phyloP scores from a whole-genome alignment of 2,329 filamentous ascomycete genomes.

The Pseudogymnoascus sp. region DNA sequence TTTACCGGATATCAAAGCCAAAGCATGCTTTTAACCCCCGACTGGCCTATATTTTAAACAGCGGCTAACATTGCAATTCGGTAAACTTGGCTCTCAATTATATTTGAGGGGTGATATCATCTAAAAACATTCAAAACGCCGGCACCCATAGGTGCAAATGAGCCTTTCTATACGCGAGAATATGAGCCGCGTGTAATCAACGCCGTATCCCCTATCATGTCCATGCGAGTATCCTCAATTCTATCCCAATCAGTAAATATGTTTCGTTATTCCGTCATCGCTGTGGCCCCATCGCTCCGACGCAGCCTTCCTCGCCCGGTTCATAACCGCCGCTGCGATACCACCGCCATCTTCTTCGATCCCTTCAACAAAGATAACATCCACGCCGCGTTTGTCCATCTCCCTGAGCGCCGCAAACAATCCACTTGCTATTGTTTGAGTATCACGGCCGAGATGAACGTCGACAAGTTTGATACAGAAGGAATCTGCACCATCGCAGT shows the following conservation, averaged over 20 bases:
- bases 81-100: background rate
- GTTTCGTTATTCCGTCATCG: background rate
- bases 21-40: background rate
- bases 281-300: constrained; percentile 26
- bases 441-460: constrained; percentile 62
- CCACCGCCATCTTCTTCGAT: constrained; percentile 65
- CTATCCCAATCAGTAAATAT: background rate
- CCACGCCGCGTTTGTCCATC: constrained; percentile 69
- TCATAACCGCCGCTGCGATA: constrained; percentile 82
- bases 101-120: background rate
- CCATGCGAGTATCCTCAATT: background rate
- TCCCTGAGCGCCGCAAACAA: constrained; percentile 82
- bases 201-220: background rate
- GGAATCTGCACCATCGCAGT: background rate
- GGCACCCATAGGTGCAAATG: background rate
- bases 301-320: constrained; percentile 71
- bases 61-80: background rate
- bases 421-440: constrained; percentile 70
- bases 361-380: constrained; percentile 86
- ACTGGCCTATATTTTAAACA: background rate
- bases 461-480: constrained; percentile 42
- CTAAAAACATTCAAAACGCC: background rate
- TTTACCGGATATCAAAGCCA: background rate
- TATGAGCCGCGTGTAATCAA: background rate
- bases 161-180: background rate